Conservation (phyloP, 352 stramenopile genomes). For the Phytophthora vignae region DNA sequence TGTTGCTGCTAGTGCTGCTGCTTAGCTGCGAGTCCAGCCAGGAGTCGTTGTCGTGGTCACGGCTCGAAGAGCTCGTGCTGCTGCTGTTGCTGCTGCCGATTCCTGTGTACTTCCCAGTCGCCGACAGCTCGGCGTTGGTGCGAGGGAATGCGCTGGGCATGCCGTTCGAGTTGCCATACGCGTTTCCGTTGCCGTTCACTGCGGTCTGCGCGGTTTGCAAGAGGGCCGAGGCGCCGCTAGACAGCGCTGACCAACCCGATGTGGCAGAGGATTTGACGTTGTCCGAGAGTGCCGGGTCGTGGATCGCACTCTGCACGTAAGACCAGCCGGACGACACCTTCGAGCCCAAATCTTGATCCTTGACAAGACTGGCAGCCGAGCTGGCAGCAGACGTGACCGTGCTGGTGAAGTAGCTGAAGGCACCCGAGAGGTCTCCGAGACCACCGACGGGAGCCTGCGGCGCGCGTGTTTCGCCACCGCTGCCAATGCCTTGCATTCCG, state of each 20-base stretch:
- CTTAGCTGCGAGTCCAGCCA: slow-evolving; percentile 70
- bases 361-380: slow-evolving; percentile 73
- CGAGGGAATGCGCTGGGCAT: slow-evolving; percentile 55
- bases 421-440: slow-evolving; percentile 66
- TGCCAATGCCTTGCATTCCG: slow-evolving; percentile 85
- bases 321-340: slow-evolving; percentile 86
- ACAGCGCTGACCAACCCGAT: slow-evolving; percentile 78
- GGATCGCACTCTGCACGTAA: slow-evolving; percentile 76
- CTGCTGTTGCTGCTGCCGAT: slow-evolving; percentile 49
- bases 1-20: slow-evolving; percentile 22
- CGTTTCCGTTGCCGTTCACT: slow-evolving; percentile 46
- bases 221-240: slow-evolving; percentile 66
- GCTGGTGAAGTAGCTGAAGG: slow-evolving; percentile 79
- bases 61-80: slow-evolving; percentile 40
- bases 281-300: slow-evolving; percentile 69
- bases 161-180: slow-evolving; percentile 21
- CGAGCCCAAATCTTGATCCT: slow-evolving; percentile 76
- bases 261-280: slow-evolving; percentile 87
- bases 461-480: slow-evolving; percentile 65
- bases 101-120: slow-evolving; percentile 73
- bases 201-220: slow-evolving; percentile 73
- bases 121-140: slow-evolving; percentile 62
- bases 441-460: slow-evolving; percentile 41
- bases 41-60: slow-evolving; percentile 74
- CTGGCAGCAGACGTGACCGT: slow-evolving; percentile 74